phyloP scores from a whole-genome alignment of 2,329 filamentous ascomycete genomes.

The Botryotinia narcissicola region DNA sequence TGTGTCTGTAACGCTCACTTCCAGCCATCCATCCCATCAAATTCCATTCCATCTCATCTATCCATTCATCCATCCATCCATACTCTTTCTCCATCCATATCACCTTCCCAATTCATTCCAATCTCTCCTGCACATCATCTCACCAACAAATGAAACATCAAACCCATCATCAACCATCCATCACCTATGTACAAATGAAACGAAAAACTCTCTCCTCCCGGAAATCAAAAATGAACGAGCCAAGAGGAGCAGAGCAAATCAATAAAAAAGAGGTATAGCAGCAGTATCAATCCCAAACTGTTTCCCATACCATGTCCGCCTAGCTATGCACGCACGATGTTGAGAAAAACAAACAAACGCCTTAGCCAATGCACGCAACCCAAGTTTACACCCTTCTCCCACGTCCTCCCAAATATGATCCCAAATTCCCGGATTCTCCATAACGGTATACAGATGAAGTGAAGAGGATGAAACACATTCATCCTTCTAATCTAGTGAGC shows the following conservation, averaged over 20 bases:
- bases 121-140: background rate
- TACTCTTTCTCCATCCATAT: constrained; percentile 2
- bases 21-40: background rate
- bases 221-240: background rate
- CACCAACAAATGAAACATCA: constrained; percentile 1
- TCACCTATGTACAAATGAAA: constrained; percentile 9
- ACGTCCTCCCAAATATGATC: background rate
- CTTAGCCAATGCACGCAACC: constrained; percentile 27
- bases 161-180: background rate
- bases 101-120: background rate
- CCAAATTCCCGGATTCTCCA: constrained; percentile 22
- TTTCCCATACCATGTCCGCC: constrained; percentile 11
- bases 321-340: constrained; percentile 15
- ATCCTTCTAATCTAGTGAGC: background rate
- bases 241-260: constrained; percentile 10
- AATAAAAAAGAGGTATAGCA: constrained; percentile 15
- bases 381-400: constrained; percentile 12
- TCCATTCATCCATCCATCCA: constrained; percentile 1
- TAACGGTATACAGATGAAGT: constrained; percentile 24
- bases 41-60: background rate
- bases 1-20: constrained; percentile 9
- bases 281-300: constrained; percentile 15
- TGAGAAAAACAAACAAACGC: constrained; percentile 22
- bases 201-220: background rate
- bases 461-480: background rate